Evolutionary conservation across 192 early-diverging fungal genomes (phyloP), one percentile per base, ranked within the genome.

Genomic region (Coemansia sp.): DNA sequence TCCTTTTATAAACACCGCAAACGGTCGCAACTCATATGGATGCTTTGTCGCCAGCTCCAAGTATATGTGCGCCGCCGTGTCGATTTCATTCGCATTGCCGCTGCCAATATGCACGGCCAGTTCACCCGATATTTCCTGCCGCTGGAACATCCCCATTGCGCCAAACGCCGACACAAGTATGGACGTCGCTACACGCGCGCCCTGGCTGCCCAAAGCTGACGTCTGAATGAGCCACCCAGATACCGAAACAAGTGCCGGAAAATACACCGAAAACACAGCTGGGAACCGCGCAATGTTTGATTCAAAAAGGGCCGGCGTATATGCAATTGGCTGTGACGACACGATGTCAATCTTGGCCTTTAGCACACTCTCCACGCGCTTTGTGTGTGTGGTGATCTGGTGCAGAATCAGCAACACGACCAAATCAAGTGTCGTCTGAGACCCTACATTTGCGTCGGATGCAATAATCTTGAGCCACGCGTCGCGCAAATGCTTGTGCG

Each of bases 41-140:
- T 84, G 75, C 1, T 41, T 59, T 14, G 77, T 61, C 4, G 85
- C 86, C 10, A 92, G 78, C 14, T 81, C 64, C 48, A 85, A 69
- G 20, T 85, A 63, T 2, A 87, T 83, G 8, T 75, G 69, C 13
- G 89, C 48, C 1, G 89, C 85, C 1, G 87, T 84, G 64, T 90
- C 85, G 19, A 89, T 81, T 53, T 90, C 88, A 57, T 78, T 68
- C 9, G 58, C 56, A 57, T 83, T 81, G 8, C 89, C 89, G 51
- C 89, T 91, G 39, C 89, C 91, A 45, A 92, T 88, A 59, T 92
- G 91, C 16, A 86, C 86, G 1, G 89, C 87, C 29, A 92, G 65
- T n/a, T 85, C 85, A n/a, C 84, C 88, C 45, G 90, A 73, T 22
- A 91, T 88, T 73, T 92, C 91, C 74, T 90, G 89, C n/a, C 87